A percentile compares a stretch with the other conserved stretches of the same genome.
These are phyloP conservation scores for Lepidopterella palustris DNA, from an alignment of 495 filamentous ascomycete species.

Conservation along the genomic window DNA sequence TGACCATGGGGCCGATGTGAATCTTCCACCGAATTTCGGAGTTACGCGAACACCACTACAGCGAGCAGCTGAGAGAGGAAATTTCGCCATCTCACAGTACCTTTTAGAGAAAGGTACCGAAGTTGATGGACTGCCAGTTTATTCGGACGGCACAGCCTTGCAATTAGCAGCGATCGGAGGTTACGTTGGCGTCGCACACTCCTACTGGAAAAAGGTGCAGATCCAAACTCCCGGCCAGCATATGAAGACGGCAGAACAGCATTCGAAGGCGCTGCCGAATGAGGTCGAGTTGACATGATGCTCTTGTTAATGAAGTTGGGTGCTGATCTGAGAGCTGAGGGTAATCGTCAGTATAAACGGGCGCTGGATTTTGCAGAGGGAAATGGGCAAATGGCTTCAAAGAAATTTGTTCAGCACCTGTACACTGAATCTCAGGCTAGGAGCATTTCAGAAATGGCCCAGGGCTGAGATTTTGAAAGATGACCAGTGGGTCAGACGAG, in stretches of 20 bases:
- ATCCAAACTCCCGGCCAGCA: background rate
- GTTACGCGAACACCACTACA: slow-evolving; percentile 6
- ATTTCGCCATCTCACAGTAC: slow-evolving; percentile 1
- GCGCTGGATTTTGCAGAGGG: too few species aligned
- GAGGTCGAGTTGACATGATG: slow-evolving; percentile 6
- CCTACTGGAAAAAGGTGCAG: slow-evolving; percentile 1
- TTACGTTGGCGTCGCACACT: slow-evolving; percentile 3
- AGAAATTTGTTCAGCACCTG: too few species aligned
- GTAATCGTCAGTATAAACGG: too few species aligned
- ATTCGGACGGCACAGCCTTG: background rate
- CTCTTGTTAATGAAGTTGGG: too few species aligned
- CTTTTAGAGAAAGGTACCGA: background rate
- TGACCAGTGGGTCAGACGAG: too few species aligned
- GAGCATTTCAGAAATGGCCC: too few species aligned
- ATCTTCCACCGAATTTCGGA: background rate
- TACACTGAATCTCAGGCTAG: too few species aligned
- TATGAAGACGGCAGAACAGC: background rate
- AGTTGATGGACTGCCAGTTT: background rate
- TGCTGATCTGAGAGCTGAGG: too few species aligned
- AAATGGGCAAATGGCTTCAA: too few species aligned
- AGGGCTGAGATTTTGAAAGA: too few species aligned
- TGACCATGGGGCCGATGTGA: background rate
- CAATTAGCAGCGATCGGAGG: slow-evolving; percentile 5
- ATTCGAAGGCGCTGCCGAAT: slow-evolving; percentile 4
- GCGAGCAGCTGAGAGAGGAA: slow-evolving; percentile 1